Base-by-base conservation (phyloP, 805 yeast genomes). In the Suhomyces sp. region DNA sequence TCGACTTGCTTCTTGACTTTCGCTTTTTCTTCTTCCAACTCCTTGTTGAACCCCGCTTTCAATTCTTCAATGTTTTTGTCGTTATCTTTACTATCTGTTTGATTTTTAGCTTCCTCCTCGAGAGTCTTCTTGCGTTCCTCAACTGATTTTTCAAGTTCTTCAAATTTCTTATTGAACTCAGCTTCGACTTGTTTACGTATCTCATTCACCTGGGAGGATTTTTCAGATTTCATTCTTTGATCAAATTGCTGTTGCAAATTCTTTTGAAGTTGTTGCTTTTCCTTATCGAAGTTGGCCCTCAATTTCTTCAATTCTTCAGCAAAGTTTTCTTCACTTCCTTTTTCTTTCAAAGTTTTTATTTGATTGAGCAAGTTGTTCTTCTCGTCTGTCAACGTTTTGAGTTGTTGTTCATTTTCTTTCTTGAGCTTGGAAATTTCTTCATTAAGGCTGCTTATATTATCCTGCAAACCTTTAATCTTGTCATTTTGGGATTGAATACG, bases 1-100 rank as follows among this genome's bases (percentile, higher is more conserved):
- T 81, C 80, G 44, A 82, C 78, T 24, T 81, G 79, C 50, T 73
- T 71, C 47, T 81, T 70, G 2, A 80, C 76, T 46, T 74, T 79
- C 31, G 72, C 76, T 50, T 66, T 68, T 44, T 64, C 66, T 2
- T 50, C 53, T 6, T 56, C 62, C 49, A 65, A 46, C 42, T 49
- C 61, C 55, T 49, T 54, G 48, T 53, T 58, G 66, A 44, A 63
- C 57, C 19, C 57, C 44, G 51, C 55, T 10, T 55, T 52, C 53
- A 68, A 52, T 24, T 57, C 62, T 31, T 56, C 58, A 6, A 61
- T 47, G 17, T 27, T 57, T 60, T 22, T 50, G 51, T 19, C 48
- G 51, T 48, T 56, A 54, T 24, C 42, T 7, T 19, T 38, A n/a
- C 2, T 4, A n/a, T 15, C 29, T 15, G 26, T 10, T n/a, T 57